Evolutionary conservation across 768 basidiomycete genomes (phyloP), one percentile per base, ranked within the genome.

Genomic region (Tubosaeta sp.): DNA sequence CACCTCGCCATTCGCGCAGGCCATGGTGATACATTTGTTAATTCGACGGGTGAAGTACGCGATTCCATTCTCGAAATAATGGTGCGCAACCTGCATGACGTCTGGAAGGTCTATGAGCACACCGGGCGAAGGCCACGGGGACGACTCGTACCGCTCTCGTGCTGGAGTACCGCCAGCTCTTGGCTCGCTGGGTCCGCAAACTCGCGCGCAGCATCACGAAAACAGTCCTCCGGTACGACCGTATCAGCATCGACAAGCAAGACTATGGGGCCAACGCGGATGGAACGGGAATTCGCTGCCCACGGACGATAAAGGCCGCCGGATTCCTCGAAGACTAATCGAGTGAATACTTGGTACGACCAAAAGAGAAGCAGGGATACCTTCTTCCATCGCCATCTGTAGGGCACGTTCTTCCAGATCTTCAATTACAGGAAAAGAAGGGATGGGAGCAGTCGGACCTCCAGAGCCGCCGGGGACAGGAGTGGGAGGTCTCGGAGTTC

Each of bases 61-160:
- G 54, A 95, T 85, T 16, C 88, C 90, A 59, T 92, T 92, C 65
- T 95, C 92, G 62, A 95, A 94, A 71, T 88, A 94, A 68, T 92
- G 86, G 66, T 87, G 75, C 0, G 85, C 90, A 50, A 92, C 90
- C 68, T 94, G 89, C 85, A 93, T 91, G 59, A 94, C 91, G 60
- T 91, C 88, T 82, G 52, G 33, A 8, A 26, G n/a, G 13, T 46
- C 39, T 38, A 47, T 59, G 50, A 58, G 43, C 44, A 51, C 12
- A 33, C 33, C 14, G 14, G 19, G 17, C 50, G 31, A 43, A 29
- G 19, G 16, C 33, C 34, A 50, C 8, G 25, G 25, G 52, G 31
- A 47, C 27, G 59, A 70, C 56, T 65, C 74, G 48, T 57, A 83
- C 85, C 88, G 6, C 88, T 91, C 61, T 88, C 88, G 65, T 95